These are phyloP conservation scores for Rhynchosporium secalis DNA, from an alignment of 2,329 filamentous ascomycete species.

Conservation along the genomic window DNA sequence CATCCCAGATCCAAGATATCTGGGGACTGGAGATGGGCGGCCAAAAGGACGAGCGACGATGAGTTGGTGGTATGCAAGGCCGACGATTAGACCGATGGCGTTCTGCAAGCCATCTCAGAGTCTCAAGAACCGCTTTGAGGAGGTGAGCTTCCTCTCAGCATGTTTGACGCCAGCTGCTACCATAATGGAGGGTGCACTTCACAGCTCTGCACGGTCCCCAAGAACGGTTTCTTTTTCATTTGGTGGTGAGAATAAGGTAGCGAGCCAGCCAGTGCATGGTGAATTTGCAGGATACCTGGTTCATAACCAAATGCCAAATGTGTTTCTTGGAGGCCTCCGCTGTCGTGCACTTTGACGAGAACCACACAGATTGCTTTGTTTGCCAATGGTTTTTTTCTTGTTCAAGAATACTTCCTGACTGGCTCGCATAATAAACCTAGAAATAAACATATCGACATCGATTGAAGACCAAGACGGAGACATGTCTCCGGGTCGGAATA, in stretches of 20 bases:
- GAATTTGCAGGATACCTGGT: background rate
- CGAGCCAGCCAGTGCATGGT: slow-evolving; percentile 23
- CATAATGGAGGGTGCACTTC: slow-evolving; percentile 8
- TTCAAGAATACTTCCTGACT: background rate
- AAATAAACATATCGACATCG: background rate
- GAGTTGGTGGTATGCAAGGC: background rate
- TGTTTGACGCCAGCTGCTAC: slow-evolving; percentile 1
- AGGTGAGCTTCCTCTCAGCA: background rate
- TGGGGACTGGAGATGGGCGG: background rate
- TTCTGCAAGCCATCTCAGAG: slow-evolving; percentile 1
- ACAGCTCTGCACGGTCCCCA: background rate
- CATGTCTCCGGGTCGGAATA: background rate
- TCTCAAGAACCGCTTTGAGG: background rate
- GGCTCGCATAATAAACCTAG: background rate
- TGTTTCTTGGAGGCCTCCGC: background rate
- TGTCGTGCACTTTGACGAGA: no score
- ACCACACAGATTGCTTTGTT: no score
- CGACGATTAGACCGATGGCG: slow-evolving; percentile 9
- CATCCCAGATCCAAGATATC: background rate
- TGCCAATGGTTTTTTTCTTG: no score
- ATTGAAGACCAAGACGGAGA: background rate
- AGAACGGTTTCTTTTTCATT: background rate
- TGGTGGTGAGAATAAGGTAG: slow-evolving; percentile 31
- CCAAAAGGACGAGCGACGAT: background rate
- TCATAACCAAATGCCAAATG: no score